Evolutionary conservation across 192 early-diverging fungal genomes (phyloP), one percentile per base, ranked within the genome.

Genomic region (Jimgerdemannia flammicorona): DNA sequence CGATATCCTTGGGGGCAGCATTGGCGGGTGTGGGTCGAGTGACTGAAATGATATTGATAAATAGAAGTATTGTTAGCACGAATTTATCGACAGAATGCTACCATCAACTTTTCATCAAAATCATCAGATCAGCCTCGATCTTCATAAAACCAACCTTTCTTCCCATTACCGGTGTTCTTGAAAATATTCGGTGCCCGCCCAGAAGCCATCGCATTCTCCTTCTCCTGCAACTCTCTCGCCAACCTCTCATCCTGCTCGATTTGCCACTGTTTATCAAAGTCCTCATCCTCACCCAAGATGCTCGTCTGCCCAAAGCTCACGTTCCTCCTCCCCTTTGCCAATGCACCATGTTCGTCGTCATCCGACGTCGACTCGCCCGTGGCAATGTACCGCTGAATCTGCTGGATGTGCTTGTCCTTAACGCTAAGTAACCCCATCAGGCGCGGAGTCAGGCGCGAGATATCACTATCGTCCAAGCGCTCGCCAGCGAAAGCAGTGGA

Each of bases 401-500:
- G 85, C 71, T 92, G 85, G 41, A 97, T 91, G 81, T 99, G 94
- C 0, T 88, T 91, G 64, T 95, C 94, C 75, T 93, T 92, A 29
- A 98, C 88, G 8, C 94, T 94, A 65, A 98, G 87, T 40, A 83
- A 84, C 67, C 91, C 86, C 75, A 98, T 86, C 4, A 91, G 83
- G 17, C 94, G 90, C 67, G 88, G 83, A 68, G 90, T 94, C 65
- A 98, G 80, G 41, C 93, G 91, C 18, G 90, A 84, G 41, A 99
- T 84, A 42, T 91, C 90, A 67, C 86, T 83, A 40, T 91, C 87
- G 75, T 99, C 98, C 81, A 99, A 82, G 44, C 92, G 91, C 72
- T 99, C 95, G 2, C 85, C 89, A 14, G 94, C 90, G 88, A 99
- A 98, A 64, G 91, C 88, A 43, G 88, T 88, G 2, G 95, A 93